Evolutionary conservation across 371 early-diverging fungal genomes (phyloP), one percentile per base, ranked within the genome.

Genomic region (Gilbertella persicaria): DNA sequence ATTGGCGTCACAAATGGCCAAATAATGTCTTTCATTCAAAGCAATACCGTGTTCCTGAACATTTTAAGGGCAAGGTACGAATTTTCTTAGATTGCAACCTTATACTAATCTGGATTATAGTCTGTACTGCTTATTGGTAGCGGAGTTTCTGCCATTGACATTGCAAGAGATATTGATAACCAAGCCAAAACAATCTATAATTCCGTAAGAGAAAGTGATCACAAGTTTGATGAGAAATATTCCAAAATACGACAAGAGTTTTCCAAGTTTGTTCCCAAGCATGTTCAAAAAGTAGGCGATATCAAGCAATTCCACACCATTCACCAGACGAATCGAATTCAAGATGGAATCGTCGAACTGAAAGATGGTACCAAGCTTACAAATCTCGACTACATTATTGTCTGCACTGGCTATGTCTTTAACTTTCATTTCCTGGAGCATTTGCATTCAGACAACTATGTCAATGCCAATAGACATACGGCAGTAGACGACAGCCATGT

Each of bases 321-420:
- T 1, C 1, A 14, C 25, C n/a, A 29, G 3, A 6, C 25, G 26
- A 21, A 41, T 6, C 4, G 30, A 5, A 35, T 59, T 13, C 53
- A 48, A 47, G 55, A 43, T 23, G 50, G 53, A 1, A 51, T 47
- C 3, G 45, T 82, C 19, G 62, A 64, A 40, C 73, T 72, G 33
- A 50, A 53, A 17, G 82, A 82, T 45, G 78, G 77, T 7, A 58
- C 67, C 0, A 3, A 24, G 6, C 50, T 81, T 0, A 58, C 53
- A 16, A 48, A 66, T 5, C 53, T 80, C 0, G 80, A 87, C 49
- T 36, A 37, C 5, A 50, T 86, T 12, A 65, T 86, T 2, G 80
- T 80, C 48, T 84, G 82, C 17, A 87, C 88, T 1, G 88, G 86
- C 0, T 86, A 83, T 53, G 60, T 80, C 0, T 82, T 74, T 40